These are phyloP conservation scores for Eucalyptus paniculata DNA, from an alignment of 345 rosid species.

Conservation along the genomic window DNA sequence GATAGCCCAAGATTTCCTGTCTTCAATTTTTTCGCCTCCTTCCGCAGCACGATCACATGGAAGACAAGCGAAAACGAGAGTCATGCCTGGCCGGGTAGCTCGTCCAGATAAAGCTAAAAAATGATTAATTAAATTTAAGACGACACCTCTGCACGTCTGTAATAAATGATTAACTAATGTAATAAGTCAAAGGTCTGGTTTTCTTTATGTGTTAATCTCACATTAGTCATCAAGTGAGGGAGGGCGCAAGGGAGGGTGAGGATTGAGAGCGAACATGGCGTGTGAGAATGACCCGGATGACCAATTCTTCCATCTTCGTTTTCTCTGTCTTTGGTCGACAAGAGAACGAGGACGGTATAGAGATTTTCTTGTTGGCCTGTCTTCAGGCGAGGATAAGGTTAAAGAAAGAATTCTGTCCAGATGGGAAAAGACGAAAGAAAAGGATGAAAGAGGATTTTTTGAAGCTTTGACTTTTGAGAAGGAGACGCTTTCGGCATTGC, in stretches of 20 bases:
- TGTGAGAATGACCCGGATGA: not conserved
- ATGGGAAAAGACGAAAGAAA: not conserved
- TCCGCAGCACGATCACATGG: not conserved
- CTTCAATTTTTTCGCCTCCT: fast-evolving
- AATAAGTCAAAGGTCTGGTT: not conserved
- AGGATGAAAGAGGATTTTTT: not conserved
- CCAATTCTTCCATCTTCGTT: not conserved
- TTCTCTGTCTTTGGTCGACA: not conserved
- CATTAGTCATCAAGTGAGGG: not conserved
- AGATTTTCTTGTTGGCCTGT: not conserved
- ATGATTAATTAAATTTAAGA: not conserved
- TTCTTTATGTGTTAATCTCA: not conserved
- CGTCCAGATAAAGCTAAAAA: not conserved
- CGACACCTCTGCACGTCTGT: not conserved
- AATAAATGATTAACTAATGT: not conserved
- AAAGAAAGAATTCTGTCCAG: not conserved
- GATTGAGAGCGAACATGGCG: not conserved
- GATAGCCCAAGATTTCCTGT: not conserved
- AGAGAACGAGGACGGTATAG: not conserved
- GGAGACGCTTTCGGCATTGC: not conserved
- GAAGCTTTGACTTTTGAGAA: not conserved
- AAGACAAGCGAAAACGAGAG: not conserved
- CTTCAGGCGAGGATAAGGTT: not conserved
- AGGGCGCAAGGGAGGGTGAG: not conserved
- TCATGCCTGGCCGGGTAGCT: not conserved